Evolutionary conservation across 2,329 filamentous ascomycete species (phyloP).

Genomic region (Aspergillus melleus): DNA sequence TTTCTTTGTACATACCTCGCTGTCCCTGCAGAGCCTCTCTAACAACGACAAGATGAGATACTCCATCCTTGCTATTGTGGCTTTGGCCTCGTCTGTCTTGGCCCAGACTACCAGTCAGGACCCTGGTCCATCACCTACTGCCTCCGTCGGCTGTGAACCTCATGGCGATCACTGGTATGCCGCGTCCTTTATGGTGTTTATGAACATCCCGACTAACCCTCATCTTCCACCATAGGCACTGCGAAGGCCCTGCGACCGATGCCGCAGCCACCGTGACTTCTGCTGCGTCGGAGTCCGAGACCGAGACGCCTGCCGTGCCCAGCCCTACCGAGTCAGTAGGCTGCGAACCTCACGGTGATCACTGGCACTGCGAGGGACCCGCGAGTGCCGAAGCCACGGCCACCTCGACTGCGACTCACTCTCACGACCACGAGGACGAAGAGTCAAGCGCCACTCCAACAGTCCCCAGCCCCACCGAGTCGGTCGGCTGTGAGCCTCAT

Average conservation of each 20-base stretch:
- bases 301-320: conserved; percentile 13
- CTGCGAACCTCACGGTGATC: conserved; percentile 23
- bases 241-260: conserved; percentile 26
- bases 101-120: conserved; percentile 16
- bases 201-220: not conserved
- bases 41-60: conserved; percentile 17
- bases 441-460: conserved; percentile 10
- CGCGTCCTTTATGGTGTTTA: not conserved
- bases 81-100: conserved; percentile 17
- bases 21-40: not conserved
- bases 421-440: conserved; percentile 5
- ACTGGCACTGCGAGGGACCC: conserved; percentile 24
- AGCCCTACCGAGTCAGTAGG: conserved; percentile 25
- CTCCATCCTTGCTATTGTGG: conserved; percentile 18
- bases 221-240: conserved; percentile 25
- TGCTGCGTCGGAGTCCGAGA: not conserved
- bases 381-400: conserved; percentile 4
- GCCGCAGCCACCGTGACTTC: conserved; percentile 2
- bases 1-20: not conserved
- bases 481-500: conserved; percentile 15
- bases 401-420: conserved; percentile 2
- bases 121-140: conserved; percentile 33
- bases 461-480: conserved; percentile 10
- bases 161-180: conserved; percentile 30
- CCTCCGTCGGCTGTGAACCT: conserved; percentile 26